Evolutionary conservation across 2,329 filamentous ascomycete genomes (phyloP).

Genomic region (Colletotrichum phormii): DNA sequence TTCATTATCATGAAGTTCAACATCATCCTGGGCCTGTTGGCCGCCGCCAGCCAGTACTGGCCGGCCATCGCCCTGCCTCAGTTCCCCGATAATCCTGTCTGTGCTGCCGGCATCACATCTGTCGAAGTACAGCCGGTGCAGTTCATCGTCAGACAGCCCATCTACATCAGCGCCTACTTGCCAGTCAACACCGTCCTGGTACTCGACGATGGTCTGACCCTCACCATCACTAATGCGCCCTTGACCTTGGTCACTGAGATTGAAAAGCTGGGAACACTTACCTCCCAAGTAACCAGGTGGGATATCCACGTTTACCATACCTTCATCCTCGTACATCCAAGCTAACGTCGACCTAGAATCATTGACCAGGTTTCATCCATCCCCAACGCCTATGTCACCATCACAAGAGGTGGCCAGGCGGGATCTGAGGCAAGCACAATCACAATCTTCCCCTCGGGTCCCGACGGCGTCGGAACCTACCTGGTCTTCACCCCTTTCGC

Average conservation of each 20-base stretch:
- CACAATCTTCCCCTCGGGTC: conserved; percentile 20
- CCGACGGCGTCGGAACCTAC: conserved; percentile 26
- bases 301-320: not conserved
- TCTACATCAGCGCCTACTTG: conserved; percentile 35
- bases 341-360: conserved; percentile 13
- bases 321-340: not conserved
- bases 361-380: conserved; percentile 4
- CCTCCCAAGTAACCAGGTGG: conserved; percentile 26
- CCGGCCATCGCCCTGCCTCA: conserved; percentile 26
- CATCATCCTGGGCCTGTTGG: conserved; percentile 17
- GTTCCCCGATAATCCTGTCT: conserved; percentile 31
- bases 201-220: conserved; percentile 30
- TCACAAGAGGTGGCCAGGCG: conserved; percentile 25
- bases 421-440: conserved; percentile 29
- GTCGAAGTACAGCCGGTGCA: conserved; percentile 35
- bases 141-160: conserved; percentile 31
- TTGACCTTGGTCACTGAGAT: conserved; percentile 30
- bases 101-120: conserved; percentile 33
- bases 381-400: conserved; percentile 30
- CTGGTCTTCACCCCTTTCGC: conserved; percentile 26
- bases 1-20: conserved; percentile 23
- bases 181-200: conserved; percentile 30
- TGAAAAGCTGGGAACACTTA: conserved; percentile 29
- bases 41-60: conserved; percentile 26
- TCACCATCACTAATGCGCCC: conserved; percentile 33